Evolutionary conservation across 768 basidiomycete genomes (phyloP).

Genomic region (Steccherinum ochraceum): DNA sequence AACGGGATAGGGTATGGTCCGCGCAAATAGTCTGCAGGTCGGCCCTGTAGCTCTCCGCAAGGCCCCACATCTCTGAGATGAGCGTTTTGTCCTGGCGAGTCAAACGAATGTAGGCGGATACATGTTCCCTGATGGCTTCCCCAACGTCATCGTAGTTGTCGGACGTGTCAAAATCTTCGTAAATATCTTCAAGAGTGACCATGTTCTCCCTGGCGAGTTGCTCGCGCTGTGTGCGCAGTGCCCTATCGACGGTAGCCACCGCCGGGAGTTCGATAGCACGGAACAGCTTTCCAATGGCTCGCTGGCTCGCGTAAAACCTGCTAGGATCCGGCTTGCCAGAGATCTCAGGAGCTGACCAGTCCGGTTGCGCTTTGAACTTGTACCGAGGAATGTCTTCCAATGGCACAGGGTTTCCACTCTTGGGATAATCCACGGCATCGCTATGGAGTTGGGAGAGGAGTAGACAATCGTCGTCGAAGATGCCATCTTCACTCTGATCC

Average conservation of each 20-base stretch:
- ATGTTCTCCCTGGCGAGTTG: slow-evolving; percentile 10
- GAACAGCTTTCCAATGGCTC: slow-evolving; percentile 58
- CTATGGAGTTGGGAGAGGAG: slow-evolving; percentile 52
- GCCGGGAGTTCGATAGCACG: slow-evolving; percentile 52
- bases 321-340: slow-evolving; percentile 12
- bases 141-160: slow-evolving; percentile 22
- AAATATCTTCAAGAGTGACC: slow-evolving; percentile 23
- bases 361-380: slow-evolving; percentile 36
- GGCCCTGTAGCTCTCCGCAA: slow-evolving; percentile 5
- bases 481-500: slow-evolving; percentile 41
- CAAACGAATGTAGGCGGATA: slow-evolving; percentile 3
- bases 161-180: slow-evolving; percentile 9
- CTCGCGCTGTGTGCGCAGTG: slow-evolving; percentile 15
- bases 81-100: background rate
- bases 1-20: slow-evolving; percentile 7
- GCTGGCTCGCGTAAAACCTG: slow-evolving; percentile 38
- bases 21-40: slow-evolving; percentile 10
- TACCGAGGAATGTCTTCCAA: slow-evolving; percentile 35
- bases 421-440: slow-evolving; percentile 62
- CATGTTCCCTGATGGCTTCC: slow-evolving; percentile 25
- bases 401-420: slow-evolving; percentile 35
- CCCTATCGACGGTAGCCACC: slow-evolving; percentile 8
- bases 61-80: slow-evolving; percentile 7
- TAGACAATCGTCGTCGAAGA: slow-evolving; percentile 47
- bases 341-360: slow-evolving; percentile 66